Evolutionary conservation across 768 basidiomycete species (phyloP), one percentile per base, ranked within the genome.

Genomic region (Russula brevipes): DNA sequence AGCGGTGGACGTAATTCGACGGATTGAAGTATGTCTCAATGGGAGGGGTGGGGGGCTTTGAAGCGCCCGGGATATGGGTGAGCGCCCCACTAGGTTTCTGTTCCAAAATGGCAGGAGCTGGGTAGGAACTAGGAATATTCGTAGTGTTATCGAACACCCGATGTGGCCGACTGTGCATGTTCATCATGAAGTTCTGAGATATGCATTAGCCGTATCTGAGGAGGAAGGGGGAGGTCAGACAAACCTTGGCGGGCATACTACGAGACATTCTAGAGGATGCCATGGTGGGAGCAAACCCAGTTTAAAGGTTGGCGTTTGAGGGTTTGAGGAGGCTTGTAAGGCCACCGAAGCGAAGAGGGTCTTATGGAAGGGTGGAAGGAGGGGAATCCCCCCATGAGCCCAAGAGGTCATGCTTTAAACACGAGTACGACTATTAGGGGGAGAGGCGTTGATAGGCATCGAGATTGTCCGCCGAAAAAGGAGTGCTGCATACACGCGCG

Each of bases 181-280:
- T 60, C 57, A 63, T 59, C 14, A 66, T 50, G 54, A 66, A 63
- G 56, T 59, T 68, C 67, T 68, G 31, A 51, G 54, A 54, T 54
- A 50, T 55, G 44, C 17, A 56, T 66, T 49, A 58, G 49, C 16
- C 31, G 31, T 24, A 41, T 54, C 57, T 50, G 54, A 39, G 17
- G 31, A 41, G 53, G n/a, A 46, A 31, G 42, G 19, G 63, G 17
- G 33, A 45, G n/a, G 35, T 4, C 4, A 44, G 41, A 59, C 57
- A 5, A 50, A 68, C 67, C 67, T 66, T 68, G 33, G 60, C 54
- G 38, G 67, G 54, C 42, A 58, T 65, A 51, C 66, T 66, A 51
- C 65, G 61, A 57, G 60, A 61, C 45, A 56, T 38, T 46, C 67
- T 59, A 52, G 65, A 46, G 47, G 67, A 68, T 39, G 65, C 58